Evolutionary conservation across 2,329 filamentous ascomycete species (phyloP), one percentile per base, ranked within the genome.

Genomic region (Neonectria sp.): DNA sequence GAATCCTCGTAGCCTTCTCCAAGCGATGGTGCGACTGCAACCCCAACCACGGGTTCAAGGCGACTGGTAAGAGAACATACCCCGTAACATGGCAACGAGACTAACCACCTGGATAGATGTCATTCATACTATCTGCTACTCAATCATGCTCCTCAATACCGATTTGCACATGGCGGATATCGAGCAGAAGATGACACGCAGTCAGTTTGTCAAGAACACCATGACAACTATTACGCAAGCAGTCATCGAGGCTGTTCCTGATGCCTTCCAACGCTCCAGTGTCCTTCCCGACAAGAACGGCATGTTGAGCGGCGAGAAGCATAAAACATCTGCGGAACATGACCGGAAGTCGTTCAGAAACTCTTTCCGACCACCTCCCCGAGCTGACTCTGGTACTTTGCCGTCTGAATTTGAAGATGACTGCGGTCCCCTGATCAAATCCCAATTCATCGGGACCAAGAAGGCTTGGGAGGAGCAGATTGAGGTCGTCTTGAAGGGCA

Each of bases 101-200:
- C 81, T 83, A 74, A 86, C 70, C 25, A 7, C 68, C 17, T 2
- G 37, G 55, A 56, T 60, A 93, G 95, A 98, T 83, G 93, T 98
- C 55, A 95, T 99, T 21, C 95, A 99, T 79, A 98, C 95, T 27
- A 97, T 98, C 70, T 97, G 94, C 82, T 99, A 98, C 81, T 98
- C 96, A 1, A 90, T 99, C 71, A 91, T 99, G 77, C 87, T 99
- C 12, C 87, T 99, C 70, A 99, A 99, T 77, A 99, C 96, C 37
- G 96, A 99, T 83, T 85, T 99, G 63, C 95, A 99, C 77, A 82
- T 98, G 76, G 96, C 95, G 65, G 95, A 98, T 77, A 97, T 98
- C 73, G 95, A 97, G 68, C 91, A 93, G 75, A 97, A 97, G 84
- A 99, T 99, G 96, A 98, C 95, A 1, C 90, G 93, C 63, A 92